Percentiles rank a stretch among this genome's conserved stretches.
Evolutionary conservation across 495 filamentous ascomycete species (phyloP).

Genomic region (Friedmanniomyces endolithicus): DNA sequence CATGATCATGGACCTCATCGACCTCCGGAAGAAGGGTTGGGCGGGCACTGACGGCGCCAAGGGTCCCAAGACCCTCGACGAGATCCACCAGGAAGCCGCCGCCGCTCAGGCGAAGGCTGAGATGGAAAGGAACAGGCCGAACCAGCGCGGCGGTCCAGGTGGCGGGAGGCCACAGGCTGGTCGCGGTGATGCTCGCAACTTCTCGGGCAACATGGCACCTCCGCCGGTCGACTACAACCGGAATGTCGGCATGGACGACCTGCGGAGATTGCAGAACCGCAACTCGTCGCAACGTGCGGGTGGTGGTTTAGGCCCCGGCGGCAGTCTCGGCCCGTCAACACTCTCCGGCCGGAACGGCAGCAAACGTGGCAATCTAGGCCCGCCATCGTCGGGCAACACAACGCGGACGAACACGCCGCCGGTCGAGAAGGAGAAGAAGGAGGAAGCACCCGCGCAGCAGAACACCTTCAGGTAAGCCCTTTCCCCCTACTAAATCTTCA

Average conservation of each 20-base stretch:
- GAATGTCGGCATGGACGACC: slow-evolving; percentile 82
- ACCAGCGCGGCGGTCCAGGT: slow-evolving; percentile 46
- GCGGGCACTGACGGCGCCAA: slow-evolving; percentile 77
- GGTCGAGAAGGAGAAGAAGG: slow-evolving; percentile 49
- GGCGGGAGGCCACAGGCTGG: slow-evolving; percentile 58
- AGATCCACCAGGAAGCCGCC: slow-evolving; percentile 74
- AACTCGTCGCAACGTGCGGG: slow-evolving; percentile 49
- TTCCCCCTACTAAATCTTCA: background rate
- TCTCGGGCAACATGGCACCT: slow-evolving; percentile 49
- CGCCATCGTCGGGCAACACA: slow-evolving; percentile 61
- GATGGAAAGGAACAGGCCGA: slow-evolving; percentile 46
- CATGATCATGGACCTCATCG: slow-evolving; percentile 91
- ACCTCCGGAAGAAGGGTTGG: slow-evolving; percentile 67
- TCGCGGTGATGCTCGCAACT: slow-evolving; percentile 75
- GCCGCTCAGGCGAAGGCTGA: slow-evolving; percentile 56
- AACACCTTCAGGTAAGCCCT: slow-evolving; percentile 77
- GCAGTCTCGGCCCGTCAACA: slow-evolving; percentile 1
- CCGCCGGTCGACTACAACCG: slow-evolving; percentile 56
- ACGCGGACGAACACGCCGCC: slow-evolving; percentile 83
- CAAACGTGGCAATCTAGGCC: slow-evolving; percentile 17
- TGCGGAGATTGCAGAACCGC: slow-evolving; percentile 54
- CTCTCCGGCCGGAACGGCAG: slow-evolving; percentile 12
- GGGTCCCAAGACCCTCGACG: slow-evolving; percentile 88
- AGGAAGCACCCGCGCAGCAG: slow-evolving; percentile 51
- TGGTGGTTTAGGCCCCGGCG: slow-evolving; percentile 15